Evolutionary conservation across 352 stramenopile species (phyloP).

Genomic region (Pythium sp.): DNA sequence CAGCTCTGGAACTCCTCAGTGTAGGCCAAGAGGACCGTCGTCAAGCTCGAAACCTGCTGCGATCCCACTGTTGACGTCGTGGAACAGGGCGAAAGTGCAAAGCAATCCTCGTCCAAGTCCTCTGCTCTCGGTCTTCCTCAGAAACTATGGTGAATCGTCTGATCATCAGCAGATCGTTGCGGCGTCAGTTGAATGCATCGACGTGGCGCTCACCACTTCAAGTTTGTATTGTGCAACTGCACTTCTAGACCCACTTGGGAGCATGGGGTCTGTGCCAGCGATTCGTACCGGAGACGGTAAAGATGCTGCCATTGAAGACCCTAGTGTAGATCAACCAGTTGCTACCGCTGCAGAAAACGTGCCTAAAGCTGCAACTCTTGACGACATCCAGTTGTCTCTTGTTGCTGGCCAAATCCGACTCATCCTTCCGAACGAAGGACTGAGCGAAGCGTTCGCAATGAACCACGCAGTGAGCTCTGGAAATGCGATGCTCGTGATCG

Average conservation of each 20-base stretch:
- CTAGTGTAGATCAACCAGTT: neutral
- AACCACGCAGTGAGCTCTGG: slow-evolving; percentile 13
- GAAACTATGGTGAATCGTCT: slow-evolving; percentile 46
- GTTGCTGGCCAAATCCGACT: slow-evolving; percentile 47
- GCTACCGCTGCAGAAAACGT: neutral
- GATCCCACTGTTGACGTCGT: slow-evolving; percentile 36
- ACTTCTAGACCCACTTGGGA: slow-evolving; percentile 10
- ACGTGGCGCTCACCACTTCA: slow-evolving; percentile 45
- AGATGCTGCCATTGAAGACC: neutral
- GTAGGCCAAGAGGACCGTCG: neutral
- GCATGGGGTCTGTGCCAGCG: neutral
- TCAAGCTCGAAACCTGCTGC: slow-evolving; percentile 5
- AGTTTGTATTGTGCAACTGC: slow-evolving; percentile 42
- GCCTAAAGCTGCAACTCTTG: slow-evolving; percentile 7
- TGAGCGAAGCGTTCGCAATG: slow-evolving; percentile 29
- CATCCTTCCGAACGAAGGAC: slow-evolving; percentile 39
- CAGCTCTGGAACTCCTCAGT: neutral
- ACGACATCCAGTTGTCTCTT: slow-evolving; percentile 41
- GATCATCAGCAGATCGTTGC: slow-evolving; percentile 30
- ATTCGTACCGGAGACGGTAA: neutral
- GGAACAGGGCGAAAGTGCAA: slow-evolving; percentile 19
- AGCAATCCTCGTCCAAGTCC: slow-evolving; percentile 24
- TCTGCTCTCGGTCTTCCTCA: slow-evolving; percentile 37
- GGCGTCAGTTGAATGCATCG: slow-evolving; percentile 41
- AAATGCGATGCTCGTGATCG: slow-evolving; percentile 45